Percentiles rank a stretch among this genome's conserved stretches.
phyloP scores from a whole-genome alignment of 2,329 filamentous ascomycete species.

The Fusarium circinatum region DNA sequence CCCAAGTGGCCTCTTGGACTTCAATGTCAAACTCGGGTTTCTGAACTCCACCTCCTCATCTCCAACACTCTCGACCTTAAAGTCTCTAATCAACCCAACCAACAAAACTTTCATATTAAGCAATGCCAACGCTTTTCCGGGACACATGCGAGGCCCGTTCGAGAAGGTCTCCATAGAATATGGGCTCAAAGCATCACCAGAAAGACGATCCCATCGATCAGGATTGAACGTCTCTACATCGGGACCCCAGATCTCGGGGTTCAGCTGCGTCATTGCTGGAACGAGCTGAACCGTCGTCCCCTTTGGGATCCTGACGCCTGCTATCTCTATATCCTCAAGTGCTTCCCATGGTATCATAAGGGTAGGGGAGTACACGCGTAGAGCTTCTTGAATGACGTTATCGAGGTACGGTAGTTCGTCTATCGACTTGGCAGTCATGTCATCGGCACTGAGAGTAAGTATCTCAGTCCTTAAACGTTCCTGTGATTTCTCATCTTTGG shows the following conservation, averaged over 20 bases:
- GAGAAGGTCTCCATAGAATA: slow-evolving; percentile 13
- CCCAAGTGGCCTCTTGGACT: not conserved
- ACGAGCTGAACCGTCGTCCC: slow-evolving; percentile 17
- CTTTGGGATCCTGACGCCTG: slow-evolving; percentile 1
- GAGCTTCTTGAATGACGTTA: slow-evolving; percentile 16
- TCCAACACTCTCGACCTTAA: not conserved
- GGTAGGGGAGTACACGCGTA: slow-evolving; percentile 20
- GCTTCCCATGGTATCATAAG: slow-evolving; percentile 23
- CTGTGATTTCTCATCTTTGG: not conserved
- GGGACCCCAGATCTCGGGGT: slow-evolving; percentile 17
- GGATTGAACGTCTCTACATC: not conserved
- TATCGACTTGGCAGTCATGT: not conserved
- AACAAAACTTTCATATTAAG: slow-evolving; percentile 22
- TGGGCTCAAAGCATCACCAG: not conserved
- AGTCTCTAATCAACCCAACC: slow-evolving; percentile 2
- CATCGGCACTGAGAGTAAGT: fast-evolving
- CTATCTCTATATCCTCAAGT: not conserved
- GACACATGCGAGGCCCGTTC: slow-evolving; percentile 23
- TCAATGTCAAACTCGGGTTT: slow-evolving; percentile 15
- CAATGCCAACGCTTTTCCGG: slow-evolving; percentile 20
- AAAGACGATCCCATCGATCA: slow-evolving; percentile 5
- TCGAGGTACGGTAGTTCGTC: slow-evolving; percentile 14
- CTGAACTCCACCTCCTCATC: not conserved
- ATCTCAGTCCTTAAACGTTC: not conserved
- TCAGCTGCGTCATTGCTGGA: slow-evolving; percentile 18